Base-by-base conservation (phyloP, 2,329 filamentous ascomycete genomes). In the Colletotrichum sp. region DNA sequence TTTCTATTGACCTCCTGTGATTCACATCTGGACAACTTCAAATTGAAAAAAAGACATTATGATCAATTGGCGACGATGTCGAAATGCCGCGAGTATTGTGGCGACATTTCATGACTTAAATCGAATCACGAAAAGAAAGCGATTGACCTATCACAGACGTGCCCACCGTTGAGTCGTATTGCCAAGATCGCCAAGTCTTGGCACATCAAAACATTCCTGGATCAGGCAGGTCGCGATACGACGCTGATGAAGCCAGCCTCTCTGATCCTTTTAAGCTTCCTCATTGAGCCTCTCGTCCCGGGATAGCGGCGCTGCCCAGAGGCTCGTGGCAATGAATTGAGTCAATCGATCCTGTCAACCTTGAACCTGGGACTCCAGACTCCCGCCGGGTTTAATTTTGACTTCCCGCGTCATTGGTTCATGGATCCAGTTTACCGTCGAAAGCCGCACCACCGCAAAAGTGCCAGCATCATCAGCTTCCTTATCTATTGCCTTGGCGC, bases 401-500 rank as follows among this genome's bases (percentile, higher is more conserved):
- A 62, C 30, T 62, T 62, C 3, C 28, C 30, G 58, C 30, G 30
- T 34, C n/a, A 30, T 36, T 62, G 58, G 30, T n/a, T 21, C 43
- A 6, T 52, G n/a, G 43, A 52, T 21, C n/a, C 18, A 62, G 28
- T 21, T 62, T 32, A 21, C 18, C 58, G 12, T 26, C 3, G 18
- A 5, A 64, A 34, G 18, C n/a, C 32, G 13, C n/a, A 34, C 32
- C 16, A n/a, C n/a, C 5, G 61, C n/a, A 43, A 36, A 26, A 36
- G 61, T 64, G 8, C 32, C 34, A 43, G 24, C 70, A 58, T 60
- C 64, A 15, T 21, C 70, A 76, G 21, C 70, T 76, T 69, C 70
- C 70, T 76, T 62, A 66, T 58, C 58, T 69, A 61, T 73, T 58
- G 34, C 21, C 73, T 73, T 73, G 73, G 70, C 73, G 48, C n/a